phyloP scores from a whole-genome alignment of 2,329 filamentous ascomycete species.

The Colletotrichum horii region DNA sequence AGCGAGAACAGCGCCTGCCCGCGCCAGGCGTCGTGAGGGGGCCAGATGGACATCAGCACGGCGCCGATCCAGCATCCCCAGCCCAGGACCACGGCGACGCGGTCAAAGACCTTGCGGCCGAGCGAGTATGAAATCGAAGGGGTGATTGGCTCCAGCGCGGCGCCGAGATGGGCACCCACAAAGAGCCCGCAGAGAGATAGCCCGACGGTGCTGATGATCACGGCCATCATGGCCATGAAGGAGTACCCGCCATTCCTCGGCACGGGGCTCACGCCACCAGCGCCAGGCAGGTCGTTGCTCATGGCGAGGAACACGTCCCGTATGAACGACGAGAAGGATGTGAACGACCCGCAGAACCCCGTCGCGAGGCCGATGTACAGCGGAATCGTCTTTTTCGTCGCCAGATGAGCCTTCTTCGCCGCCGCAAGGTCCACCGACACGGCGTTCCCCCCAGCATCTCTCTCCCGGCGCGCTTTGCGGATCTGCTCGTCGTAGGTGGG shows the following conservation, averaged over 20 bases:
- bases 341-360: conserved; percentile 89
- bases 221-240: conserved; percentile 79
- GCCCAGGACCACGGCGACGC: conserved; percentile 65
- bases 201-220: conserved; percentile 74
- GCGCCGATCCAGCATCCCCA: conserved; percentile 81
- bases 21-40: conserved; percentile 78
- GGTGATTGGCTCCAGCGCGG: conserved; percentile 60
- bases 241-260: conserved; percentile 76
- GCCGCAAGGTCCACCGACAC: conserved; percentile 41
- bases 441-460: conserved; percentile 45
- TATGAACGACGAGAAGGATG: conserved; percentile 87
- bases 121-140: conserved; percentile 65
- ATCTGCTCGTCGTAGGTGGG: conserved; percentile 41
- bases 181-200: conserved; percentile 74
- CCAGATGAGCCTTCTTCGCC: conserved; percentile 62
- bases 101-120: conserved; percentile 68
- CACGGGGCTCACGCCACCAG: conserved; percentile 34
- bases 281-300: conserved; percentile 69
- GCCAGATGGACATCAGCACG: conserved; percentile 72
- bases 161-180: conserved; percentile 77
- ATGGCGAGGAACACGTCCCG: conserved; percentile 81
- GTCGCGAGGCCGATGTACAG: conserved; percentile 87
- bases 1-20: conserved; percentile 76
- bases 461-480: conserved; percentile 37
- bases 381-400: conserved; percentile 83